Conservation (phyloP, 2,329 filamentous ascomycete genomes). For the Pezicula neosporulosa region DNA sequence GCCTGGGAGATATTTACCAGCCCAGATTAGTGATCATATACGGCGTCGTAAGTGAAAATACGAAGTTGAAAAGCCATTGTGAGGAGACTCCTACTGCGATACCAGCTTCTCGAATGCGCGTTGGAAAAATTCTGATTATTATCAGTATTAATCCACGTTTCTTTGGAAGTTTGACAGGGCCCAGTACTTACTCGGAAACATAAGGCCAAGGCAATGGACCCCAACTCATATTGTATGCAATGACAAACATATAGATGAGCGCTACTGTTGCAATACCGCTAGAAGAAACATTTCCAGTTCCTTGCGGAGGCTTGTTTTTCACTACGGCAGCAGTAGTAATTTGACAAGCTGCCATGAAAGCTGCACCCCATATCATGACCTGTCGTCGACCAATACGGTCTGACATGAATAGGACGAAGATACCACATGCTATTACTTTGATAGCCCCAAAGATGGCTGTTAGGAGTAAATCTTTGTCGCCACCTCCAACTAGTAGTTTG, state of each 20-base stretch:
- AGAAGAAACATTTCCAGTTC: conserved; percentile 28
- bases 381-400: conserved; percentile 42
- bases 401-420: conserved; percentile 50
- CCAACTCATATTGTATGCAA: conserved; percentile 48
- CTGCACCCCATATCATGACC: conserved; percentile 38
- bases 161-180: conserved; percentile 12
- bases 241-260: conserved; percentile 52
- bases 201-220: conserved; percentile 49
- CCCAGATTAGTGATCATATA: conserved; percentile 45
- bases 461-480: conserved; percentile 41
- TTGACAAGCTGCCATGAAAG: conserved; percentile 42
- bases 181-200: conserved; percentile 32
- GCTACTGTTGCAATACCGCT: conserved; percentile 47
- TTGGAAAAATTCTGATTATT: conserved; percentile 42
- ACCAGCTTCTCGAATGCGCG: conserved; percentile 44
- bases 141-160: not conserved
- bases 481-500: conserved; percentile 41
- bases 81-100: conserved; percentile 47
- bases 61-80: conserved; percentile 51
- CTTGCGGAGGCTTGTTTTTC: conserved; percentile 32
- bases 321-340: conserved; percentile 41
- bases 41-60: conserved; percentile 44
- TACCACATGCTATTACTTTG: conserved; percentile 45
- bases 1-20: conserved; percentile 24
- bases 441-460: conserved; percentile 50